A percentile compares a stretch with the other conserved stretches of the same genome.
phyloP scores from a whole-genome alignment of 306 rosid species.

The Cercis canadensis region DNA sequence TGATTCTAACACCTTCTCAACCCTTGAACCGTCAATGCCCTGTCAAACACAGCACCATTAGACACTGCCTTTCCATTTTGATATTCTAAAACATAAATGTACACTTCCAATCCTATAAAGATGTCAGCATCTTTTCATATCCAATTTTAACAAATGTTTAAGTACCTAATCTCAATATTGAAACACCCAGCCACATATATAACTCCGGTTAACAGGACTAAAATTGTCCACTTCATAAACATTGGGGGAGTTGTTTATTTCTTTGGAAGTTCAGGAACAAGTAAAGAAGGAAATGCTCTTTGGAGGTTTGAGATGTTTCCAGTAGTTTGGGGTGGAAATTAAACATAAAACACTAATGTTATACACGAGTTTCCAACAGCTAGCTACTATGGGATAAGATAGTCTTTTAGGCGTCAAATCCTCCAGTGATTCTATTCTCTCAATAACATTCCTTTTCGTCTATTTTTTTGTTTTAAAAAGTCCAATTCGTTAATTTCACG shows the following conservation, averaged over 20 bases:
- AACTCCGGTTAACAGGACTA: not conserved
- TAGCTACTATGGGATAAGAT: not conserved
- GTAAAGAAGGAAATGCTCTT: not conserved
- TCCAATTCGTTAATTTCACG: constrained; percentile 1
- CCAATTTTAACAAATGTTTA: constrained; percentile 13
- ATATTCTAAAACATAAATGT: constrained; percentile 17
- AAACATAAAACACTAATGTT: not conserved
- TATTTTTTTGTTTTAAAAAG: too few relatives aligned
- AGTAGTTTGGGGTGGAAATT: constrained; percentile 6
- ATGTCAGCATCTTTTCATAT: constrained; percentile 20
- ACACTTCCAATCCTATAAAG: not conserved
- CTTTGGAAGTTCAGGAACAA: constrained; percentile 21
- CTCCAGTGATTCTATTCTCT: not conserved
- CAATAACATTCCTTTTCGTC: constrained; percentile 2
- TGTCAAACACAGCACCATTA: constrained; percentile 40
- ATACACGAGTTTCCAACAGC: not conserved
- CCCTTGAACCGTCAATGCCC: constrained; percentile 97
- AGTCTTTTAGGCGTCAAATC: not conserved
- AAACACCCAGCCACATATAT: not conserved
- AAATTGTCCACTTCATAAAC: constrained; percentile 24
- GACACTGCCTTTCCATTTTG: constrained; percentile 3
- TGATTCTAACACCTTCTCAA: constrained; percentile 88
- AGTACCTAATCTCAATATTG: not conserved
- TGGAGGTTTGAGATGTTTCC: not conserved
- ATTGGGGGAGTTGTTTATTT: constrained; percentile 21